A percentile compares a stretch with the other conserved stretches of the same genome.
Evolutionary conservation across 139 green algal genomes (phyloP).

Genomic region (Limnomonas spitsbergensis): DNA sequence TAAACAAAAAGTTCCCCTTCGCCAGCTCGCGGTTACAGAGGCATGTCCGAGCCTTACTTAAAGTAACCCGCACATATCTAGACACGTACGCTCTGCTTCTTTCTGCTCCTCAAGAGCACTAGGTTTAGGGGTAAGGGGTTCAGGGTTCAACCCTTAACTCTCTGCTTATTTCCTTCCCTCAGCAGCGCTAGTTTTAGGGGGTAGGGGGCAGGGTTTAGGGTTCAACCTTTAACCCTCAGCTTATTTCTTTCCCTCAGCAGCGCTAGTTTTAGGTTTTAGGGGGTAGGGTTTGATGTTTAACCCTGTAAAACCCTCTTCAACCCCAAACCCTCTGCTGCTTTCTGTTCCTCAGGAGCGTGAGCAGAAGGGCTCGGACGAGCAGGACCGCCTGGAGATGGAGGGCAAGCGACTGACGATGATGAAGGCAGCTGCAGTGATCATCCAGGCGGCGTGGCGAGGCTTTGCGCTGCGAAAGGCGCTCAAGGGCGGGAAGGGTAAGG

Average conservation of each 20-base stretch:
- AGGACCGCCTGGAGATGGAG: constrained; percentile 23
- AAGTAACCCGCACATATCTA: no score
- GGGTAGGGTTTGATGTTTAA: neutral
- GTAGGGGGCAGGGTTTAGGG: no score
- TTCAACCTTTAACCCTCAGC: neutral
- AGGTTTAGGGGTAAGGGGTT: no score
- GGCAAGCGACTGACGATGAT: neutral
- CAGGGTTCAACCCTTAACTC: no score
- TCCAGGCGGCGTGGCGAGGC: constrained; percentile 26
- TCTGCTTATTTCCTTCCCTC: no score
- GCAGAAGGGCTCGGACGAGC: constrained; percentile 18
- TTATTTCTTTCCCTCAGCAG: neutral
- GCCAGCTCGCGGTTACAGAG: no score
- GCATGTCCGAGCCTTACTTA: no score
- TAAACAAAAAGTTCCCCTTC: no score
- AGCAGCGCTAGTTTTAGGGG: no score
- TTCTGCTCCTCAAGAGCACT: no score
- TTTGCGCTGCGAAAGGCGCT: constrained; percentile 6
- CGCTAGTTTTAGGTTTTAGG: neutral
- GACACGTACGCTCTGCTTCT: no score
- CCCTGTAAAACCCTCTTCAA: neutral
- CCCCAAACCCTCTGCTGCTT: neutral
- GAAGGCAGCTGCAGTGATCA: neutral
- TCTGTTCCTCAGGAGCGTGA: constrained; percentile 25
- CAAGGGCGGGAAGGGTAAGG: constrained; percentile 19